phyloP scores from a whole-genome alignment of 805 yeast species.

The Diddensiella transvaalensis region DNA sequence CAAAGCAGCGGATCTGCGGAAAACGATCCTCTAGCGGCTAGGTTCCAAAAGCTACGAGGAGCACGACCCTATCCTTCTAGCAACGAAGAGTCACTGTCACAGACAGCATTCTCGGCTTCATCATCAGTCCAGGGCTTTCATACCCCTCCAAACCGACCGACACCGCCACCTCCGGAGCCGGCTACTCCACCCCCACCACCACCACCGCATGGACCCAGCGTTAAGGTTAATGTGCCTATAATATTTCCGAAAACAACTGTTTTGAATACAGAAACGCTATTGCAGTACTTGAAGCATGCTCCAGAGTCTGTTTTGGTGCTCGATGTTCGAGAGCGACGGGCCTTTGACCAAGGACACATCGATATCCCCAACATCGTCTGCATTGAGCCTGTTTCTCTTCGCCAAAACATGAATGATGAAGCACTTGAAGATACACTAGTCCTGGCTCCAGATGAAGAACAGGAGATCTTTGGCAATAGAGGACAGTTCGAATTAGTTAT shows the following conservation, averaged over 20 bases:
- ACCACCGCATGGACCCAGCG: neutral
- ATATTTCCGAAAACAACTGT: constrained; percentile 29
- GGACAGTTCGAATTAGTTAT: constrained; percentile 59
- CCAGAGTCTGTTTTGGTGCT: constrained; percentile 50
- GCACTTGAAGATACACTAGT: constrained; percentile 65
- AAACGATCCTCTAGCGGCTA: constrained; percentile 5
- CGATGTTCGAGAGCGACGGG: constrained; percentile 63
- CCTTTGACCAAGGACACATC: constrained; percentile 63
- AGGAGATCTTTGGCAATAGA: constrained; percentile 50
- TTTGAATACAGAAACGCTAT: constrained; percentile 26
- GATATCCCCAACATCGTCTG: constrained; percentile 54
- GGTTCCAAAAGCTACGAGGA: constrained; percentile 18
- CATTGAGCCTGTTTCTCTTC: constrained; percentile 66
- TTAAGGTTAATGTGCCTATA: constrained; percentile 1
- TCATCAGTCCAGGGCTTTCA: neutral
- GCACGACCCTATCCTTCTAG: constrained; percentile 8
- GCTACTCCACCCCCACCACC: constrained; percentile 12
- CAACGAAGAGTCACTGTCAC: constrained; percentile 1
- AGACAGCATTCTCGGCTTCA: neutral
- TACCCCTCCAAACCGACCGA: neutral
- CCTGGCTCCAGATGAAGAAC: constrained; percentile 55
- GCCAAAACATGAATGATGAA: constrained; percentile 49
- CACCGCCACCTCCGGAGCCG: constrained; percentile 7
- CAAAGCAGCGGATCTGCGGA: neutral
- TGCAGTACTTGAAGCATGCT: constrained; percentile 21